Evolutionary conservation across 176 grass and related monocot genomes (phyloP).

Genomic region (Bonia amplexicaulis): DNA sequence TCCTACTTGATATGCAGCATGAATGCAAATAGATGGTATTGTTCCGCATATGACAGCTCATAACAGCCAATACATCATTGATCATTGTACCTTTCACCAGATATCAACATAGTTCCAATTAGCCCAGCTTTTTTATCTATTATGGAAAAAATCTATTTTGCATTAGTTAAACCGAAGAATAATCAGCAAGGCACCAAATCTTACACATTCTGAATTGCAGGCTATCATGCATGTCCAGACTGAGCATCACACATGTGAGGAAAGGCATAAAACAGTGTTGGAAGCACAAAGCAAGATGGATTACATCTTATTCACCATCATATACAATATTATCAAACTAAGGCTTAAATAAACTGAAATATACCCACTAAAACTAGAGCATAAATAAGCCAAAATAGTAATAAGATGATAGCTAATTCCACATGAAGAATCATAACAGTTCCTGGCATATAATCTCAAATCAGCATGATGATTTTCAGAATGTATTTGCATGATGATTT

Average conservation of each 20-base stretch:
- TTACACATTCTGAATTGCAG: neutral
- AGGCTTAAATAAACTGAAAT: neutral
- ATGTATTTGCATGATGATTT: neutral
- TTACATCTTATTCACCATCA: no score
- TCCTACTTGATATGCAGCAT: neutral
- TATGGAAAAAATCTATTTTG: neutral
- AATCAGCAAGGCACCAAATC: neutral
- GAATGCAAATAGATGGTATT: neutral
- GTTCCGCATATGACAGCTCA: neutral
- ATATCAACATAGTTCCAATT: neutral
- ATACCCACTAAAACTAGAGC: neutral
- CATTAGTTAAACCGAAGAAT: neutral
- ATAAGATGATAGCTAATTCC: neutral
- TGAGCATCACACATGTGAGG: neutral
- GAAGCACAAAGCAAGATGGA: no score
- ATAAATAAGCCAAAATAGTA: neutral
- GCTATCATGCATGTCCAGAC: neutral
- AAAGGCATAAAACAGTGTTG: no score
- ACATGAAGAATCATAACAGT: neutral
- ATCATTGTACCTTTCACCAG: neutral
- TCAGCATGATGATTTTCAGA: neutral
- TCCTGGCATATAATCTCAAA: neutral
- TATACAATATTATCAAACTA: neutral
- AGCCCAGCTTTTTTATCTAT: neutral
- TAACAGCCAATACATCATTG: neutral